Conservation (phyloP, 2,329 filamentous ascomycete species). For the Ceratocystis colombiana region DNA sequence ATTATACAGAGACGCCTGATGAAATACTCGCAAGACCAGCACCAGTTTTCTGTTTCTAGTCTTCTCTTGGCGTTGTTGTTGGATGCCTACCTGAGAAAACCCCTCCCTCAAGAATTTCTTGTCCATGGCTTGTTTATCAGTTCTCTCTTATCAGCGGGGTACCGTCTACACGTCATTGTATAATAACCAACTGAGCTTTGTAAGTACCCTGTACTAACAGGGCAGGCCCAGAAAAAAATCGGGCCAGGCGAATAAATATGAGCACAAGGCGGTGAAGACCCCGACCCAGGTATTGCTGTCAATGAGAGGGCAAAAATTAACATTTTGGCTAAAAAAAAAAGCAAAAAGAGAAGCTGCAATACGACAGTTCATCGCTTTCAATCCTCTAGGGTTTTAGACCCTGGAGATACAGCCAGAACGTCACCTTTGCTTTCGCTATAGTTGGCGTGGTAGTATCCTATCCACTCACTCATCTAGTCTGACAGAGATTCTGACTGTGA, state of each 20-base stretch:
- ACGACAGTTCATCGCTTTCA: background rate
- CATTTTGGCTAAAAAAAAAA: background rate
- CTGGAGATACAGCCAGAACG: background rate
- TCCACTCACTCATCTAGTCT: too few relatives aligned
- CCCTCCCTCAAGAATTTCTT: background rate
- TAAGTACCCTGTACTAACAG: slow-evolving; percentile 8
- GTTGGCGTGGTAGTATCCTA: too few relatives aligned
- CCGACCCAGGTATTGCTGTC: too few relatives aligned
- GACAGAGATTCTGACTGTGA: too few relatives aligned
- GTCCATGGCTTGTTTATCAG: background rate
- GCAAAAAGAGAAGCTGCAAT: background rate
- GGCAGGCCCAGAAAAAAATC: too few relatives aligned
- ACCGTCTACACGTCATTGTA: slow-evolving; percentile 12
- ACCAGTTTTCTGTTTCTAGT: background rate
- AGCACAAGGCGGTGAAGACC: too few relatives aligned
- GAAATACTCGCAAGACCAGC: too few relatives aligned
- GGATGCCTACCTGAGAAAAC: background rate
- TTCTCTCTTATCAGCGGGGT: slow-evolving; percentile 21
- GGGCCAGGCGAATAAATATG: too few relatives aligned
- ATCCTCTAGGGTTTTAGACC: background rate
- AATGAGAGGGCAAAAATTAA: too few relatives aligned
- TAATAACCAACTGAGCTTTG: background rate
- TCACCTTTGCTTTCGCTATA: too few relatives aligned
- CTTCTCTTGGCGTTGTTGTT: background rate
- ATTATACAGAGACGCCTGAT: too few relatives aligned